These are phyloP conservation scores for Aspergillus sp. DNA, from an alignment of 2,329 filamentous ascomycete genomes.

Conservation along the genomic window DNA sequence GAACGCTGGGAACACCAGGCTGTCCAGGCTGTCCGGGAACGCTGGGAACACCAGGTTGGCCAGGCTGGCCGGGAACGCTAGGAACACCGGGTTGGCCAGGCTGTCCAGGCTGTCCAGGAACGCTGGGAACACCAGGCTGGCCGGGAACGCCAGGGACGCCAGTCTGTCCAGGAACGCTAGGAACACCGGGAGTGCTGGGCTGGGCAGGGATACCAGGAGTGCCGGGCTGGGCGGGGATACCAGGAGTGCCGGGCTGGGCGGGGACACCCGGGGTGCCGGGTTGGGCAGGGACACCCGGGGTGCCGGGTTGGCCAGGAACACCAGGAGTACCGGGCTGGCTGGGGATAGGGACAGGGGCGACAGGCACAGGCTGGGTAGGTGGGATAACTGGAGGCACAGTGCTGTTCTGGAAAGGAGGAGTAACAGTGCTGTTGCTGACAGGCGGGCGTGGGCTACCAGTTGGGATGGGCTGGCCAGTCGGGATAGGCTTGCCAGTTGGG, in stretches of 20 bases:
- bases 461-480: constrained; percentile 7
- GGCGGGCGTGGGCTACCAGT: constrained; percentile 6
- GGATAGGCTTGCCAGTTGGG: constrained; percentile 1
- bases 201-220: not conserved
- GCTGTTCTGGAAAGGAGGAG: constrained; percentile 18
- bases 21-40: not conserved
- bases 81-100: constrained; percentile 2
- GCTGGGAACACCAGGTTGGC: not conserved
- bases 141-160: constrained; percentile 3
- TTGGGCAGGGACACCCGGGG: constrained; percentile 9
- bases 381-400: constrained; percentile 14
- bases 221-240: not conserved
- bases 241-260: constrained; percentile 2
- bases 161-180: constrained; percentile 1
- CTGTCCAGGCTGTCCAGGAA: constrained; percentile 1
- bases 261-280: not conserved
- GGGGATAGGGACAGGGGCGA: constrained; percentile 9
- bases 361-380: constrained; percentile 16
- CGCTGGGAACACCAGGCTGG: constrained; percentile 1
- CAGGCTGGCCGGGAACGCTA: not conserved
- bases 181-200: constrained; percentile 6
- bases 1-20: not conserved
- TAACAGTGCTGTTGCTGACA: constrained; percentile 5
- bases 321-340: constrained; percentile 8
- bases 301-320: constrained; percentile 2